Percentiles rank a stretch among this genome's conserved stretches.
Evolutionary conservation across 495 filamentous ascomycete species (phyloP).

Genomic region (Aspergillus biplanus): DNA sequence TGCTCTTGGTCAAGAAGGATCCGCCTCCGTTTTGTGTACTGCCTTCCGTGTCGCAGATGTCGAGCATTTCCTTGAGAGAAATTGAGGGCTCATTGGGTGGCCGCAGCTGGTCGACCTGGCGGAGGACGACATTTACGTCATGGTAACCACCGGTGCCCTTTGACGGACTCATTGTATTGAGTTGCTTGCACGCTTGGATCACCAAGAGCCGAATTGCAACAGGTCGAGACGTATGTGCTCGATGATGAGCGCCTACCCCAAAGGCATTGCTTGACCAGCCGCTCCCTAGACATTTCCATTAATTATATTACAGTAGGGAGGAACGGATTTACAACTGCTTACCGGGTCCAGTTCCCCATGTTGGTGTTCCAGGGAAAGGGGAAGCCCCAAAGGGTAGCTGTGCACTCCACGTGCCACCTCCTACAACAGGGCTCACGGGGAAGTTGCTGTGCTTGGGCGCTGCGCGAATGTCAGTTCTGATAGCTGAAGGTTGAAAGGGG

Average conservation of each 20-base stretch:
- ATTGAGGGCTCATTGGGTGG: conserved; percentile 60
- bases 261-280: conserved; percentile 60
- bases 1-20: conserved; percentile 66
- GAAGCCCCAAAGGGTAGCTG: conserved; percentile 48
- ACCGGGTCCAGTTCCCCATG: conserved; percentile 50
- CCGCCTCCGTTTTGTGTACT: conserved; percentile 87
- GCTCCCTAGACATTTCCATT: conserved; percentile 35
- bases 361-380: conserved; percentile 41
- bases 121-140: conserved; percentile 65
- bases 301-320: conserved; percentile 20
- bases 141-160: conserved; percentile 59
- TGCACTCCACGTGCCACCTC: conserved; percentile 43
- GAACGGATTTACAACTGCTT: conserved; percentile 19
- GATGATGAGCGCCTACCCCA: conserved; percentile 46
- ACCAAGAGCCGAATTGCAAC: conserved; percentile 60
- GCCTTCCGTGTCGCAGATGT: conserved; percentile 90
- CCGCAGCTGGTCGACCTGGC: conserved; percentile 65
- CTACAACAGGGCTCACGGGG: conserved; percentile 37
- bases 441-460: conserved; percentile 42
- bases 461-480: conserved; percentile 25
- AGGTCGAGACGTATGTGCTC: conserved; percentile 54
- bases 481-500: background rate
- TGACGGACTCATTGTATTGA: conserved; percentile 44
- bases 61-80: conserved; percentile 73
- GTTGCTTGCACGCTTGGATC: conserved; percentile 62